A percentile compares a stretch with the other conserved stretches of the same genome.
phyloP scores from a whole-genome alignment of 2,329 filamentous ascomycete species.

The Zopfia rhizophila region DNA sequence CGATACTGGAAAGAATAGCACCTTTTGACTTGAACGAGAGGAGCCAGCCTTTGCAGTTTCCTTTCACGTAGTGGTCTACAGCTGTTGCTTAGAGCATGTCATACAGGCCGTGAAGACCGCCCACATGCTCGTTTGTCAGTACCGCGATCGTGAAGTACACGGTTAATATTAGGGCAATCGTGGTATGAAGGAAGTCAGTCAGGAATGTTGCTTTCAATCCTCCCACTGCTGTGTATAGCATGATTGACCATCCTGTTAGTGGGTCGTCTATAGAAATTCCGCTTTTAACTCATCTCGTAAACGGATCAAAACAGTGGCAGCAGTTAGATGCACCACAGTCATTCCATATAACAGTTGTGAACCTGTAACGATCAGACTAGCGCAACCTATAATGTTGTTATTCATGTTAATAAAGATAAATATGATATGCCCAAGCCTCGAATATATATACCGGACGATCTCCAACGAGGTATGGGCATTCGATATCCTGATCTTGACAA shows the following conservation, averaged over 20 bases:
- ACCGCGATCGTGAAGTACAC: constrained; percentile 61
- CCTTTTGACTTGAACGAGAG: too few relatives aligned
- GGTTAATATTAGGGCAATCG: constrained; percentile 64
- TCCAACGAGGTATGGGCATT: constrained; percentile 66
- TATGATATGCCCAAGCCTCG: constrained; percentile 60
- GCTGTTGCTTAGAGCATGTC: constrained; percentile 62
- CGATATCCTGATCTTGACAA: constrained; percentile 63
- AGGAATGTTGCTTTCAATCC: constrained; percentile 46
- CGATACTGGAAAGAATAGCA: too few relatives aligned
- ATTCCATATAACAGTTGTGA: constrained; percentile 55
- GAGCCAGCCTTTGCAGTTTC: too few relatives aligned
- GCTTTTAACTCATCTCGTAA: constrained; percentile 34
- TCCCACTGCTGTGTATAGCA: constrained; percentile 37
- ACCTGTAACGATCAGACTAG: constrained; percentile 64
- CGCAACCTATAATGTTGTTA: constrained; percentile 65
- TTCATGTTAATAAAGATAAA: constrained; percentile 64
- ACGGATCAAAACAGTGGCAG: constrained; percentile 59
- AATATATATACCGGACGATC: constrained; percentile 63
- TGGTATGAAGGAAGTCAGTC: constrained; percentile 66
- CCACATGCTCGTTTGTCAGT: constrained; percentile 59
- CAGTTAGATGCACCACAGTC: constrained; percentile 63
- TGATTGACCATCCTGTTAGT: constrained; percentile 36
- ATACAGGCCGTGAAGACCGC: constrained; percentile 61
- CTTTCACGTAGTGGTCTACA: too few relatives aligned
- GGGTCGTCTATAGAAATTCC: background rate